A percentile compares a stretch with the other conserved stretches of the same genome.
Conservation (phyloP, 805 yeast species). For the Cyberlindnera misumaiensis region DNA sequence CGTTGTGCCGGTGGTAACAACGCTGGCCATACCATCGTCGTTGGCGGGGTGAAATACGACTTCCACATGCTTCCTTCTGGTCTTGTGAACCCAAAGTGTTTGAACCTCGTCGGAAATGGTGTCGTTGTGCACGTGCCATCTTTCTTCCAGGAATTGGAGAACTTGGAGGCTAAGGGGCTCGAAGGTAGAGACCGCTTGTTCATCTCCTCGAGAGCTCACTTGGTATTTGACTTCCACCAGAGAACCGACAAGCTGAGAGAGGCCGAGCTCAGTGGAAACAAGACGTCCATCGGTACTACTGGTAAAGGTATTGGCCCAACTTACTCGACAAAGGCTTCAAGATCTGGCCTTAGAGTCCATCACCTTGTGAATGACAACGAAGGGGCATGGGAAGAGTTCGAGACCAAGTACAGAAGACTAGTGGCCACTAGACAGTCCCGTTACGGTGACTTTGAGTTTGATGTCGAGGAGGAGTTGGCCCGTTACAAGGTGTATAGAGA, state of each 20-base stretch:
- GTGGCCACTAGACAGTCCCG: conserved; percentile 78
- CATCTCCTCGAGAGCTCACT: conserved; percentile 88
- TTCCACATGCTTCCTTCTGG: conserved; percentile 99
- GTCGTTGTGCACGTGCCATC: conserved; percentile 95
- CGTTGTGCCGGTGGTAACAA: conserved; percentile 99
- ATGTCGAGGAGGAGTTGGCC: conserved; percentile 71
- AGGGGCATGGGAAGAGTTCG: conserved; percentile 91
- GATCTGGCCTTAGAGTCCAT: conserved; percentile 96
- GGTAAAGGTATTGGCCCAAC: conserved; percentile 99
- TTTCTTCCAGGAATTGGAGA: conserved; percentile 78
- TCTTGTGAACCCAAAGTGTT: conserved; percentile 88
- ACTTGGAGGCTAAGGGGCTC: conserved; percentile 77
- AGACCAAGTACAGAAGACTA: conserved; percentile 65
- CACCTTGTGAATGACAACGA: conserved; percentile 87
- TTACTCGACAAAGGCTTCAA: conserved; percentile 91
- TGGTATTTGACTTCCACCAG: conserved; percentile 97
- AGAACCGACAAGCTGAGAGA: conserved; percentile 93
- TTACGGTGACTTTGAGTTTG: conserved; percentile 90
- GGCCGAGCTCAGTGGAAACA: conserved; percentile 61
- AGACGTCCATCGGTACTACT: conserved; percentile 93
- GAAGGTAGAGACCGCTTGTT: conserved; percentile 59
- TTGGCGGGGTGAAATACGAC: conserved; percentile 80
- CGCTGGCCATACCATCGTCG: conserved; percentile 98
- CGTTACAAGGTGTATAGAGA: conserved; percentile 72
- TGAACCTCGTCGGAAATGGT: conserved; percentile 89